Base-by-base conservation (phyloP, 2,329 filamentous ascomycete species). In the Ceratocystis albifundus region DNA sequence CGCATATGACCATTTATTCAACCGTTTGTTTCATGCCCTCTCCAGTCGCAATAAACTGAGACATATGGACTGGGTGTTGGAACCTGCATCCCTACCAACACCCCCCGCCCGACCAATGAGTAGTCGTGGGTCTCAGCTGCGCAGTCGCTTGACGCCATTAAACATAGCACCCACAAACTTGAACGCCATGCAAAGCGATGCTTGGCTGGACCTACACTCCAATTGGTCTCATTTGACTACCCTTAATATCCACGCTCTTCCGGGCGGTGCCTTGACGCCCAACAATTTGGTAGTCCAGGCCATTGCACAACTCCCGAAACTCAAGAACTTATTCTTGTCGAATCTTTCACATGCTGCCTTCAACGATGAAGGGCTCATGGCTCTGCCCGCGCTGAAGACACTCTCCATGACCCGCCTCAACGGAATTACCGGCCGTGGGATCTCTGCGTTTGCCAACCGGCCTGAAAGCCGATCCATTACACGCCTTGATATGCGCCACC, bases 311-410 rank as follows among this genome's bases (percentile, higher is more conserved):
- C 76, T 87, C 36, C 81, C 84, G 0, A 77, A 78, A 0, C 78
- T 88, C 25, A 77, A 82, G 69, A 79, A 82, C 68, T 76, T 88
- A n/a, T 78, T 85, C 70, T 74, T 88, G 17, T 85, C 83, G 22
- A 78, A 80, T 64, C 75, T 87, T 1, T 80, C 84, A 0, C 73
- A 76, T 4, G 77, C 77, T n/a, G 77, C 81, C 22, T 86, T 87
- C 72, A 79, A 81, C 72, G 82, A 87, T 71, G 72, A 73, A 3
- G 80, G 78, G 53, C 77, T 88, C 6, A 74, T 84, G 28, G 76
- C 78, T 0, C 75, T 88, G 0, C 84, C 84, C 1, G 72, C 78
- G 0, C 76, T 87, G 4, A 76, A 79, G 65, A 81, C 78, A 7
- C 77, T 87, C 4, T 79, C 82, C 0, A 76, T 88, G 7, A 79